phyloP scores from a whole-genome alignment of 371 early-diverging fungal genomes.

The Mortierella sp. region DNA sequence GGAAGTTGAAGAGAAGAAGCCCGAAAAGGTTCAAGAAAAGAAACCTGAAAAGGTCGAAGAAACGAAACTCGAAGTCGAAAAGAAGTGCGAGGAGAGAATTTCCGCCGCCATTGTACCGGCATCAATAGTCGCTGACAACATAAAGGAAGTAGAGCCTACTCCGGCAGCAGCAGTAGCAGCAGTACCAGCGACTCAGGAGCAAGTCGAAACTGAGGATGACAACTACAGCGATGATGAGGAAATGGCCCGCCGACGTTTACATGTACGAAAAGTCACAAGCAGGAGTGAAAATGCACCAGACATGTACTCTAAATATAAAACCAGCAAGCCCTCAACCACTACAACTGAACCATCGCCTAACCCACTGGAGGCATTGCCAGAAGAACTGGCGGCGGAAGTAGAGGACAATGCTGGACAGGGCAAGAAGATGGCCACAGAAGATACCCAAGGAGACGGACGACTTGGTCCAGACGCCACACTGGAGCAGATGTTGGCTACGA shows the following conservation, averaged over 20 bases:
- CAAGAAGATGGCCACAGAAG: background rate
- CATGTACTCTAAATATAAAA: constrained; percentile 52
- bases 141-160: background rate
- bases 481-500: constrained; percentile 37
- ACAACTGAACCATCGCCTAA: background rate
- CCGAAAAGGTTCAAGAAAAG: background rate
- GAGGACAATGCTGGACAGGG: background rate
- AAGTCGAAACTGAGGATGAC: background rate
- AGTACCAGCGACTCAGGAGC: background rate
- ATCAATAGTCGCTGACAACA: constrained; percentile 2
- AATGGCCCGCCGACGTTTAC: constrained; percentile 18
- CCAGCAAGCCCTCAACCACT: constrained; percentile 7
- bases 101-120: background rate
- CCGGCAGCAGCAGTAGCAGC: background rate
- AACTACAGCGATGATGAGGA: constrained; percentile 25
- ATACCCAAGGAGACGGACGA: constrained; percentile 5
- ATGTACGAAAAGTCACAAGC: constrained; percentile 20
- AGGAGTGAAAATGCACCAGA: constrained; percentile 40
- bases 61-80: too few relatives aligned
- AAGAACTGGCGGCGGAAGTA: background rate
- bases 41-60: too few relatives aligned
- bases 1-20: background rate
- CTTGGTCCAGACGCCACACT: constrained; percentile 34
- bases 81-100: too few relatives aligned
- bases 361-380: constrained; percentile 2